Conservation (phyloP, 768 basidiomycete genomes). For the Tricholoma furcatifolium region DNA sequence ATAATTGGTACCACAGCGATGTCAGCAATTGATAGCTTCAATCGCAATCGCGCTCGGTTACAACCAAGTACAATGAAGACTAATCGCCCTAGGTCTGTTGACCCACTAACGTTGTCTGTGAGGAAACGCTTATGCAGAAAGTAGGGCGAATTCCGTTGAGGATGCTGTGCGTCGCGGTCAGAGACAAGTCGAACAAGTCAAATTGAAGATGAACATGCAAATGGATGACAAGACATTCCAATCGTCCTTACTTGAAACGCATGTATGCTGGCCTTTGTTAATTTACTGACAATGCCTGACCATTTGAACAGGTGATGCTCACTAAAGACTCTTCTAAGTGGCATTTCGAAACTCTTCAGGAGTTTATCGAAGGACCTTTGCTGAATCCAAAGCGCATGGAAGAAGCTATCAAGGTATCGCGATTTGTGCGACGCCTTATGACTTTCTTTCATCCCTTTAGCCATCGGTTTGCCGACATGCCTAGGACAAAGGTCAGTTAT, state of each 20-base stretch:
- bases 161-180: slow-evolving; percentile 87
- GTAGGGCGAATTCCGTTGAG: slow-evolving; percentile 77
- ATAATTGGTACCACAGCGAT: slow-evolving; percentile 84
- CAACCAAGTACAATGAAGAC: slow-evolving; percentile 57
- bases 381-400: slow-evolving; percentile 90
- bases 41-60: slow-evolving; percentile 78
- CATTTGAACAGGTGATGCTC: slow-evolving; percentile 64
- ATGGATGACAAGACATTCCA: slow-evolving; percentile 96
- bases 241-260: slow-evolving; percentile 78
- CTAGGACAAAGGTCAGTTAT: slow-evolving; percentile 56
- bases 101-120: background rate
- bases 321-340: slow-evolving; percentile 90
- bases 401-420: slow-evolving; percentile 88
- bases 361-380: slow-evolving; percentile 89
- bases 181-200: slow-evolving; percentile 86
- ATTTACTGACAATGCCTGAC: background rate
- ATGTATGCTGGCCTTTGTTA: slow-evolving; percentile 42
- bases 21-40: slow-evolving; percentile 88
- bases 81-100: slow-evolving; percentile 59
- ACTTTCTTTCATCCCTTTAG: slow-evolving; percentile 91
- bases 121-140: background rate
- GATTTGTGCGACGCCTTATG: slow-evolving; percentile 89
- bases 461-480: slow-evolving; percentile 84
- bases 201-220: slow-evolving; percentile 86
- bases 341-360: slow-evolving; percentile 87